Conservation (phyloP, 345 rosid species). For the Eutrema heterophyllum region DNA sequence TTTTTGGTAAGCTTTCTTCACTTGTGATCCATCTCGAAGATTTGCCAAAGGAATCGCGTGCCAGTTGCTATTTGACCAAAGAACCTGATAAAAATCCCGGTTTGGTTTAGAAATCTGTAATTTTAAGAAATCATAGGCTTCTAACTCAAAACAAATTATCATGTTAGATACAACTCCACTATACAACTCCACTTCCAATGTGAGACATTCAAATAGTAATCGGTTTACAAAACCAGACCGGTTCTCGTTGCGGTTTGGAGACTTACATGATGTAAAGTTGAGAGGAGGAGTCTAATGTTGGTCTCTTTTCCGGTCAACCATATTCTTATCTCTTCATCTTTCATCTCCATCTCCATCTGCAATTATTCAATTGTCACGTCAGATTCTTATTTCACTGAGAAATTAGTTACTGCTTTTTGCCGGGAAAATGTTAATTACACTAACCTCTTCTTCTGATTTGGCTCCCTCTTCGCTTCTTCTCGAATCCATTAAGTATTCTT, state of each 20-base stretch:
- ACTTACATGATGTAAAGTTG: conserved; percentile 70
- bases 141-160: not conserved
- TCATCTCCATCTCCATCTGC: conserved; percentile 51
- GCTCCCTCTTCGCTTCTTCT: conserved; percentile 27
- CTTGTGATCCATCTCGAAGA: conserved; percentile 65
- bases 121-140: too few relatives aligned
- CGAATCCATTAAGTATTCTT: conserved; percentile 35
- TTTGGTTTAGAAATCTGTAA: not conserved
- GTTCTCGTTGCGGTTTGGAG: not conserved
- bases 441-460: conserved; percentile 41
- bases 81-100: conserved; percentile 41
- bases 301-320: conserved; percentile 83
- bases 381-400: not conserved
- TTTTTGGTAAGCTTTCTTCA: conserved; percentile 88
- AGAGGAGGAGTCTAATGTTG: conserved; percentile 68
- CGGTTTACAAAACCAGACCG: not conserved
- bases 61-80: conserved; percentile 85
- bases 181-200: too few relatives aligned
- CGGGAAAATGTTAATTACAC: not conserved
- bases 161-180: too few relatives aligned
- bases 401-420: not conserved
- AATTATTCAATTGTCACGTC: not conserved
- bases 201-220: too few relatives aligned
- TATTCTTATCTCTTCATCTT: conserved; percentile 56
- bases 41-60: conserved; percentile 44